A percentile compares a stretch with the other conserved stretches of the same genome.
Conservation (phyloP, 2,329 filamentous ascomycete genomes). For the Trichoderma sp. region DNA sequence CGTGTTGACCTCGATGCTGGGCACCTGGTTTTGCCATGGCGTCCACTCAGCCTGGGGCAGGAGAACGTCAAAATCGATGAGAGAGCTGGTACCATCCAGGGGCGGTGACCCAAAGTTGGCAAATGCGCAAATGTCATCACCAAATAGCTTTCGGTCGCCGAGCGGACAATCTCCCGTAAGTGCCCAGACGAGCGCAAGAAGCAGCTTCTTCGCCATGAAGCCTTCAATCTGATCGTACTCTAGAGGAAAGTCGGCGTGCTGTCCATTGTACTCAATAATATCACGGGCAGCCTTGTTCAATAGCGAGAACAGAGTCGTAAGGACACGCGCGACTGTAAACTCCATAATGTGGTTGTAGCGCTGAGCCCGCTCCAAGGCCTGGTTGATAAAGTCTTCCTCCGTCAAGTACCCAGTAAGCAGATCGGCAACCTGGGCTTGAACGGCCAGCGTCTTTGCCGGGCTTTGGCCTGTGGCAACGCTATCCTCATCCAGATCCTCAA, state of each 20-base stretch:
- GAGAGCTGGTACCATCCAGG: conserved; percentile 71
- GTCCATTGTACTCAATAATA: conserved; percentile 91
- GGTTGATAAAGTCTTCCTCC: conserved; percentile 75
- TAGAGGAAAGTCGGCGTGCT: conserved; percentile 90
- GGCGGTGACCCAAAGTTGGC: conserved; percentile 83
- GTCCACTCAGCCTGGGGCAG: conserved; percentile 86
- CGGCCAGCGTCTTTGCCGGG: conserved; percentile 72
- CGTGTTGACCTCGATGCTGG: conserved; percentile 92
- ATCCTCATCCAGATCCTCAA: conserved; percentile 96
- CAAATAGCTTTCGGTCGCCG: conserved; percentile 80
- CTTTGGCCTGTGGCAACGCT: conserved; percentile 71
- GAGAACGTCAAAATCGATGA: conserved; percentile 93
- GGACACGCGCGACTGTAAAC: conserved; percentile 83
- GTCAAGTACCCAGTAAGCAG: conserved; percentile 73
- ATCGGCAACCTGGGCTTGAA: conserved; percentile 76
- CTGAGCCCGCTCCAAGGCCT: conserved; percentile 71
- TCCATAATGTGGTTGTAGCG: conserved; percentile 97
- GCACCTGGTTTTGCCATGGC: conserved; percentile 92
- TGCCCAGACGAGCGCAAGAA: conserved; percentile 91
- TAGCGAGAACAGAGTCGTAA: conserved; percentile 91
- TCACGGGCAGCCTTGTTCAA: conserved; percentile 91
- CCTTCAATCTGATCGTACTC: conserved; percentile 85
- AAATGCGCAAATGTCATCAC: conserved; percentile 76
- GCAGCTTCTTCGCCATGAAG: conserved; percentile 88
- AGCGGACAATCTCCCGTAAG: conserved; percentile 93